phyloP scores from a whole-genome alignment of 2,329 filamentous ascomycete genomes.

The Pseudogymnoascus sp. region DNA sequence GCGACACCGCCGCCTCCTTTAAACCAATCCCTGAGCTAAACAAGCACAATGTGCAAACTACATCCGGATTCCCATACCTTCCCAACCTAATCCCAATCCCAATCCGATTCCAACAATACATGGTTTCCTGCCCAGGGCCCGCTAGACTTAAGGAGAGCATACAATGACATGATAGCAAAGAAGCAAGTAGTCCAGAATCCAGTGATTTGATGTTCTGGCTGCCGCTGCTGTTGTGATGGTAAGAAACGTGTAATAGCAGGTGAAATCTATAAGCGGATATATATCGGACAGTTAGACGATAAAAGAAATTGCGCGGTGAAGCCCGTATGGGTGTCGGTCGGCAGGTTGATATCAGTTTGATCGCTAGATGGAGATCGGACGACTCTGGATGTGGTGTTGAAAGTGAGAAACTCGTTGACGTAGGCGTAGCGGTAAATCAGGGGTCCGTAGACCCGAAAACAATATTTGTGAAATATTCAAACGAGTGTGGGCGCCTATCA shows the following conservation, averaged over 20 bases:
- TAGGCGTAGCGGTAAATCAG: slow-evolving; percentile 1
- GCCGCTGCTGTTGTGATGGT: not conserved
- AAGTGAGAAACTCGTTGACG: not conserved
- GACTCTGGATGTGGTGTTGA: not conserved
- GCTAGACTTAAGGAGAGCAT: not conserved
- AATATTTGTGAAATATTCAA: slow-evolving; percentile 18
- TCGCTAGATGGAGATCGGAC: not conserved
- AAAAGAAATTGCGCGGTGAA: not conserved
- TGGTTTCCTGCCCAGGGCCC: not conserved
- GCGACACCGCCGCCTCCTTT: not conserved
- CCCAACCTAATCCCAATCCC: not conserved
- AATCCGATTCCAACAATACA: not conserved
- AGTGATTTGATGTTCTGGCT: not conserved
- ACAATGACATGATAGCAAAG: not conserved
- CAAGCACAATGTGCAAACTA: not conserved
- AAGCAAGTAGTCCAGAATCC: not conserved
- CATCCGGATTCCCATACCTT: not conserved
- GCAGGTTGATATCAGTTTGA: not conserved
- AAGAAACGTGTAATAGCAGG: not conserved
- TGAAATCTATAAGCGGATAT: slow-evolving; percentile 8
- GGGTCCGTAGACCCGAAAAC: not conserved
- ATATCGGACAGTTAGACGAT: not conserved
- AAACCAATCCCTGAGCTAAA: not conserved
- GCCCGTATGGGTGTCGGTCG: not conserved
- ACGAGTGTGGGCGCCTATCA: slow-evolving; percentile 24